Conservation (phyloP, 192 early-diverging fungal species). For the Backusella tuberculispora region DNA sequence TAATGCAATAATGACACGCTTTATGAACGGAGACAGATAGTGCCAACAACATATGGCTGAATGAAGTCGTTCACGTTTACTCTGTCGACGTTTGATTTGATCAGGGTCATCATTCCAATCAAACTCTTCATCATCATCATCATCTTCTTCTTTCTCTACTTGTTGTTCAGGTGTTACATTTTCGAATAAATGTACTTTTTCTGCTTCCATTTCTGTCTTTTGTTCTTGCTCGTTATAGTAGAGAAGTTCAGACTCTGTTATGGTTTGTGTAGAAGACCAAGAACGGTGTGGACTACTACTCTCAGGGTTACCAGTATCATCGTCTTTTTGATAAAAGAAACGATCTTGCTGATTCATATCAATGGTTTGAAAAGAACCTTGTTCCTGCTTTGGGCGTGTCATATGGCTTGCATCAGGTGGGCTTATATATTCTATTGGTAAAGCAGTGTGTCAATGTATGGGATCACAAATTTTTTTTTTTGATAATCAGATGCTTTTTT, state of each 20-base stretch:
- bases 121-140: constrained; percentile 38
- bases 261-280: constrained; percentile 2
- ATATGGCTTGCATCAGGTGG: constrained; percentile 18
- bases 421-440: not conserved
- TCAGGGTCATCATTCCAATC: constrained; percentile 45
- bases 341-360: constrained; percentile 13
- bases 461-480: constrained; percentile 8
- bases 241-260: not conserved
- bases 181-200: not conserved
- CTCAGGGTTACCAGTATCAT: not conserved
- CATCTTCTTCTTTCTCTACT: not conserved
- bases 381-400: not conserved
- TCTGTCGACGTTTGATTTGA: constrained; percentile 37
- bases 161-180: not conserved
- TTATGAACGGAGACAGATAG: constrained; percentile 38
- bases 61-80: constrained; percentile 21
- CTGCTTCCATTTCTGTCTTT: not conserved
- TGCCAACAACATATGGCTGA: constrained; percentile 43
- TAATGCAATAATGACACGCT: constrained; percentile 38
- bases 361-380: not conserved
- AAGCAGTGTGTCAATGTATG: not conserved
- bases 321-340: constrained; percentile 14
- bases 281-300: not conserved
- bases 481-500: constrained; percentile 12
- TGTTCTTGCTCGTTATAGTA: constrained; percentile 1